These are phyloP conservation scores for Myriosclerotinia curreyana DNA, from an alignment of 2,329 filamentous ascomycete species.

Conservation along the genomic window DNA sequence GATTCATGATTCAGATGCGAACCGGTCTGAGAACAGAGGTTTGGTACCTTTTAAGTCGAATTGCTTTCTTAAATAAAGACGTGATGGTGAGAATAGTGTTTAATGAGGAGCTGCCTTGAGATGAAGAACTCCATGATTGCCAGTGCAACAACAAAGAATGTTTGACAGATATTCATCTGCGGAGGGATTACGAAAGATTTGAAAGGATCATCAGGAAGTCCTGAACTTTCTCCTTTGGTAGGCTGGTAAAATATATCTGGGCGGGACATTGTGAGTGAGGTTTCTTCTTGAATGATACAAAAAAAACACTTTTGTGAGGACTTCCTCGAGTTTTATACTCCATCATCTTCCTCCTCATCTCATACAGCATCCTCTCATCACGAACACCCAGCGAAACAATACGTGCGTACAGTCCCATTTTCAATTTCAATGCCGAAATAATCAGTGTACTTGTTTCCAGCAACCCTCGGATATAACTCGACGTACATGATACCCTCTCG, in stretches of 20 bases:
- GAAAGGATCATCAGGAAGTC: constrained; percentile 24
- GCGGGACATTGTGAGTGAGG: constrained; percentile 6
- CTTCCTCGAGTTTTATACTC: background rate
- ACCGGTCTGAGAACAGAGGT: background rate
- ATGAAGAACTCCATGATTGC: background rate
- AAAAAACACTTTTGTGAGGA: background rate
- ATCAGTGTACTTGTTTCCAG: no score
- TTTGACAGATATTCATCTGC: background rate
- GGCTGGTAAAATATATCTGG: constrained; percentile 23
- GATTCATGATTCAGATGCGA: fast-evolving
- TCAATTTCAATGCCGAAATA: no score
- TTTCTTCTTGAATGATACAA: background rate
- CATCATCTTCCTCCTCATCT: background rate
- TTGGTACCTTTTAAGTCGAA: background rate
- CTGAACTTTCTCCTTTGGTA: constrained; percentile 21
- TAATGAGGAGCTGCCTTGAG: background rate
- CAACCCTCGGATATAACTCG: no score
- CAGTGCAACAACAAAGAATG: background rate
- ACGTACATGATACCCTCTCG: no score
- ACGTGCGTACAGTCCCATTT: no score
- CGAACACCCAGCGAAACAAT: background rate
- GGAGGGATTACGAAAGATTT: constrained; percentile 21
- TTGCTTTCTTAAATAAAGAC: background rate
- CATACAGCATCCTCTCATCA: background rate
- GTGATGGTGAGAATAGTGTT: no score